Base-by-base conservation (phyloP, 352 stramenopile genomes). In the Globisporangium echinulatum region DNA sequence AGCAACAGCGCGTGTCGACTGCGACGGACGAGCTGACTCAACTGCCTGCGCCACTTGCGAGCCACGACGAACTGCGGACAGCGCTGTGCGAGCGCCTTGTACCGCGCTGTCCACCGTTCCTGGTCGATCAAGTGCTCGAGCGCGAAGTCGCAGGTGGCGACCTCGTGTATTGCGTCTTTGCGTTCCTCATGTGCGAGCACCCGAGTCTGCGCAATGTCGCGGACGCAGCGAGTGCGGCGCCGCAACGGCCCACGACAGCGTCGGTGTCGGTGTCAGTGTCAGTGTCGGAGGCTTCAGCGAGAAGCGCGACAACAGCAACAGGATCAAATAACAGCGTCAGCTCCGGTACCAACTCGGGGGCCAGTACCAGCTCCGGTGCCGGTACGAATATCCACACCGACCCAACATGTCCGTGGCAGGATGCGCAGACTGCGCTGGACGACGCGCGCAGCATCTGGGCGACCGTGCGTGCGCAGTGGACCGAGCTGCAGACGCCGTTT, bases 121-220 rank as follows among this genome's bases (percentile, higher is more conserved):
- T 89, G 17, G 63, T 62, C 49, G 52, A 68, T 3, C 72, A 78
- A 4, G 68, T 82, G 1, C 50, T 77, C 5, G 69, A 65, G 46
- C 68, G 63, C 33, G 71, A 81, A 8, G 61, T 67, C 3, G 44
- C 69, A 0, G 11, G 11, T 44, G 80, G 72, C 11, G 80, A 90
- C 61, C 40, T 88, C 14, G 52, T 66, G 19, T 86, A 87, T 54
- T 84, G 72, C n/a, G 48, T 88, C 15, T 86, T 90, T 37, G 58
- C 66, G 15, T 88, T 87, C 46, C 58, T 90, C 15, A 62, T 72
- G 14, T 87, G 74, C 19, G 81, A 88, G 19, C 77, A 87, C 46
- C 68, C 78, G 19, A 77, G 57, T 43, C 58, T 90, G 25, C 37
- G 51, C 40, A 42, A 7, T 53, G 49, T 49, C 33, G 36, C 43